Evolutionary conservation across 2,329 filamentous ascomycete genomes (phyloP).

Genomic region (Mollisiaceae sp.): DNA sequence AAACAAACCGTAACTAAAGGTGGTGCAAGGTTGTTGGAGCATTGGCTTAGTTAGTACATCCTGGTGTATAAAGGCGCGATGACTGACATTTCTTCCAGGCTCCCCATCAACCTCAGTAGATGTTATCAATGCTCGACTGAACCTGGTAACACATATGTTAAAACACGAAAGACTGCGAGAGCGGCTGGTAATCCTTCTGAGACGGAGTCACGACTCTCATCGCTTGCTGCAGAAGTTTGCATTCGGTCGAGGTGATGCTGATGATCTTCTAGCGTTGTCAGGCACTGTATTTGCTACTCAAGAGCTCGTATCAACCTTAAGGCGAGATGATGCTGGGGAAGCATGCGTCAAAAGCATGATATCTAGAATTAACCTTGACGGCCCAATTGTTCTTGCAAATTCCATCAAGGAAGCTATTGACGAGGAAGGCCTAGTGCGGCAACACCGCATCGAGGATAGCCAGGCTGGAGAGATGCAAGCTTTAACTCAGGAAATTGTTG

Average conservation of each 20-base stretch:
- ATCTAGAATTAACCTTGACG: conserved; percentile 66
- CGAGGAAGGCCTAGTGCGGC: conserved; percentile 84
- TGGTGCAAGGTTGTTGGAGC: conserved; percentile 80
- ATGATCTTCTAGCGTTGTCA: conserved; percentile 85
- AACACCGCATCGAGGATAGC: conserved; percentile 77
- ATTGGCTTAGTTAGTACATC: conserved; percentile 71
- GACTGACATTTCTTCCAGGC: conserved; percentile 47
- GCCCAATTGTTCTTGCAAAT: conserved; percentile 70
- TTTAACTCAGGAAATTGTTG: conserved; percentile 74
- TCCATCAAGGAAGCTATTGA: conserved; percentile 83
- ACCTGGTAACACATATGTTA: conserved; percentile 80
- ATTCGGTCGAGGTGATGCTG: conserved; percentile 86
- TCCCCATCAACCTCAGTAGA: conserved; percentile 87
- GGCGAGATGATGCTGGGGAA: conserved; percentile 30
- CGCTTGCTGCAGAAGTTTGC: conserved; percentile 94
- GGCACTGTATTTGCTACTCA: conserved; percentile 79
- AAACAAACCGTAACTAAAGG: conserved; percentile 90
- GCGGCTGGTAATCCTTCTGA: conserved; percentile 69
- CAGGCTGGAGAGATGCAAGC: conserved; percentile 73
- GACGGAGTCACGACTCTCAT: conserved; percentile 81
- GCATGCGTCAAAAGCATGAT: conserved; percentile 53
- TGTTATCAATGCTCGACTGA: conserved; percentile 78
- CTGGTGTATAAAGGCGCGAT: background rate
- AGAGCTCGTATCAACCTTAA: conserved; percentile 61
- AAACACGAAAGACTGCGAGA: conserved; percentile 71